These are phyloP conservation scores for Talaromyces trachyspermus DNA, from an alignment of 495 filamentous ascomycete genomes.

Conservation along the genomic window DNA sequence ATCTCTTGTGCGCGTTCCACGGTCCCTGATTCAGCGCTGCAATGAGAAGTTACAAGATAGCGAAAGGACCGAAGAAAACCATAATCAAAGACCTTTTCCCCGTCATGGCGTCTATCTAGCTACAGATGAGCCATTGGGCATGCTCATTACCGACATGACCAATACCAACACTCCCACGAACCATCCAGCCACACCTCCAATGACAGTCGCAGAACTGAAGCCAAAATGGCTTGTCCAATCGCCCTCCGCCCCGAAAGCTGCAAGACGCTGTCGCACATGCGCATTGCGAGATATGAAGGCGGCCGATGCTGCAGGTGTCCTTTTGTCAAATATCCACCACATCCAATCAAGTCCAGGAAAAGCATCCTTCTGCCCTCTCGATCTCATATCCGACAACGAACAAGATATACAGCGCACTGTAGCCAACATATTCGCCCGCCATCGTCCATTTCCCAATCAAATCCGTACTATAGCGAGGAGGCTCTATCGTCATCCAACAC, in stretches of 20 bases:
- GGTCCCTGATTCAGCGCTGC: conserved; percentile 35
- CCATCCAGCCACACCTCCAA: conserved; percentile 1
- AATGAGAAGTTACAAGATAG: conserved; percentile 42
- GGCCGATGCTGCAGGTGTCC: background rate
- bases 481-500: conserved; percentile 28
- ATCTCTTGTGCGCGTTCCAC: conserved; percentile 45
- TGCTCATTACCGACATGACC: conserved; percentile 80
- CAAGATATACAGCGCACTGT: conserved; percentile 31
- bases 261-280: conserved; percentile 77
- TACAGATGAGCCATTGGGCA: conserved; percentile 49
- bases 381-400: conserved; percentile 39
- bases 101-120: conserved; percentile 55
- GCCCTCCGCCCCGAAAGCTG: conserved; percentile 58
- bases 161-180: conserved; percentile 24
- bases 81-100: conserved; percentile 33
- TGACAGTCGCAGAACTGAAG: conserved; percentile 69
- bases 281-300: conserved; percentile 60
- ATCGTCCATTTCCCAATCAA: background rate
- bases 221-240: conserved; percentile 92
- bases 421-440: background rate
- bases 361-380: conserved; percentile 50
- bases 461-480: conserved; percentile 19
- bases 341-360: conserved; percentile 8
- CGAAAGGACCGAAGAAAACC: conserved; percentile 20
- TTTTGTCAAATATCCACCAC: background rate